Evolutionary conservation across 352 stramenopile genomes (phyloP), one percentile per base, ranked within the genome.

Genomic region (Phytophthora sansomeana): DNA sequence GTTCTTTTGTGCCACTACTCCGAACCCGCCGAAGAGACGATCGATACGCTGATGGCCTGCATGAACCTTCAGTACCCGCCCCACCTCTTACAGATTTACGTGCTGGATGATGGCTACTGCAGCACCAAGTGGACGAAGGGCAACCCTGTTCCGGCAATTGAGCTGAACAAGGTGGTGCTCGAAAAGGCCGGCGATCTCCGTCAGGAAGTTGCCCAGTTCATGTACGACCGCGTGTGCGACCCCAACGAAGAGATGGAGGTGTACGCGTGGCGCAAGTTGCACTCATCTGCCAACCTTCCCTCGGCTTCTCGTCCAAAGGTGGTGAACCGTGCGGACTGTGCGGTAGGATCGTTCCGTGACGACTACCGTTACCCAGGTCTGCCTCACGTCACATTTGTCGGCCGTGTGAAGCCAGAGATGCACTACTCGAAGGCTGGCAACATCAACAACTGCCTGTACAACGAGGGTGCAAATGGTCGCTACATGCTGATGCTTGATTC

Each of bases 361-460:
- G 83, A 94, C 63, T 96, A 96, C 80, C 79, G 81, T 26, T 96
- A 96, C 80, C 85, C 83, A 28, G 87, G 83, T 4, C 43, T 94
- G 13, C 87, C 87, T 0, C 81, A 96, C 26, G 87, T 96, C 44
- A 93, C 84, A 0, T 96, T 78, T 38, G 58, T 94, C 4, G 87
- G 87, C 4, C 87, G 87, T 64, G 83, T 96, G 24, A 96, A 96
- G 73, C 81, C 87, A 0, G 55, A 77, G 41, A 70, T 55, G 17
- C 83, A 97, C 73, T 91, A 91, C 78, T 91, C 81, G 0, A 96
- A 96, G 72, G 89, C 89, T 6, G 89, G 89, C 7, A 97, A 97
- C 80, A 92, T 97, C 65, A 97, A 97, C 79, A 97, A 97, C 65
- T 85, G 74, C 30, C 65, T 96, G 68, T 95, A 95, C 75, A 96